These are phyloP conservation scores for Chalciporus pseudorubinellus DNA, from an alignment of 768 basidiomycete genomes.

Conservation along the genomic window DNA sequence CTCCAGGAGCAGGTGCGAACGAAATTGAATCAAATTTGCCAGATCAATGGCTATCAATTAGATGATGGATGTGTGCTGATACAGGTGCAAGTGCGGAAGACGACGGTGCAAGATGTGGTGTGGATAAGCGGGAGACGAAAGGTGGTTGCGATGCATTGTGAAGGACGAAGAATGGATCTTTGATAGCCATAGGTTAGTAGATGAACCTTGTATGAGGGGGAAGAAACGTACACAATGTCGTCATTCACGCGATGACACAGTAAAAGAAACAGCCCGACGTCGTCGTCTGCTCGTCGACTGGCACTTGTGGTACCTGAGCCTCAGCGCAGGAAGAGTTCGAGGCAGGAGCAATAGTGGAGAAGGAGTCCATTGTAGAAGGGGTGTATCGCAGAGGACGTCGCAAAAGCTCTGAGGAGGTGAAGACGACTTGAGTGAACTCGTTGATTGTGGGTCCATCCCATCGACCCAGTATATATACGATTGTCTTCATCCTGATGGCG, in stretches of 20 bases:
- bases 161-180: neutral
- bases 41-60: constrained; percentile 2
- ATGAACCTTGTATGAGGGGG: neutral
- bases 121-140: neutral
- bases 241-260: constrained; percentile 21
- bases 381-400: constrained; percentile 9
- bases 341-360: constrained; percentile 1
- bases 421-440: constrained; percentile 8
- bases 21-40: constrained; percentile 11
- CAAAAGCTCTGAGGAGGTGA: neutral
- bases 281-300: constrained; percentile 10
- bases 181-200: neutral
- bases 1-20: constrained; percentile 12
- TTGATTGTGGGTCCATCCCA: neutral
- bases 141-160: neutral
- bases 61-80: constrained; percentile 2
- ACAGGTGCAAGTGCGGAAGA: neutral
- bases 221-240: constrained; percentile 13
- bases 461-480: constrained; percentile 14
- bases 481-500: neutral
- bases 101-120: neutral
- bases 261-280: neutral
- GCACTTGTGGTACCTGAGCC: constrained; percentile 9
- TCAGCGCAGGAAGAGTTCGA: neutral
- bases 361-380: constrained; percentile 18